Evolutionary conservation across 768 basidiomycete genomes (phyloP).

Genomic region (Panaeolus cyanescens): DNA sequence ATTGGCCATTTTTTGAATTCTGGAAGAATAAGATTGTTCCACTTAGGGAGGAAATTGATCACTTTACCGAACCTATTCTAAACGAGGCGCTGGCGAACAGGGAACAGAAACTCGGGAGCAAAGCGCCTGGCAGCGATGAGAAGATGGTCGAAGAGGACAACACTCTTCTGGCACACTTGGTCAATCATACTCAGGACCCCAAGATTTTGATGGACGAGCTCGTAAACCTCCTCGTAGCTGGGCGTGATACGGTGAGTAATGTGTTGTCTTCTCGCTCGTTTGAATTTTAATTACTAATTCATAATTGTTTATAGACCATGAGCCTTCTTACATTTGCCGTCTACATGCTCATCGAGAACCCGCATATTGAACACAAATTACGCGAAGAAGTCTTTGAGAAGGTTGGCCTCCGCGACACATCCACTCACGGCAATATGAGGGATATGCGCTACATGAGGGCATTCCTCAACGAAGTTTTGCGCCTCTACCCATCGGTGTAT

Average conservation of each 20-base stretch:
- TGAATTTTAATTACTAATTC: not conserved
- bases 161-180: not conserved
- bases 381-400: slow-evolving; percentile 41
- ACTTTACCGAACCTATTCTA: slow-evolving; percentile 54
- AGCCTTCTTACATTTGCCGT: slow-evolving; percentile 41
- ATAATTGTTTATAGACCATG: slow-evolving; percentile 31
- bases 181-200: not conserved
- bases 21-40: slow-evolving; percentile 45
- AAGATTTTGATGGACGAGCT: not conserved
- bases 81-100: slow-evolving; percentile 41
- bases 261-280: not conserved
- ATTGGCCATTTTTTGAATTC: slow-evolving; percentile 45
- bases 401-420: slow-evolving; percentile 36
- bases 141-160: slow-evolving; percentile 6
- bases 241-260: slow-evolving; percentile 54
- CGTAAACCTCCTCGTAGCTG: too few relatives aligned
- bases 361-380: slow-evolving; percentile 36
- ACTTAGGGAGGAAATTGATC: slow-evolving; percentile 45
- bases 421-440: slow-evolving; percentile 46
- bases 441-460: slow-evolving; percentile 44
- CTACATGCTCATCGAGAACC: slow-evolving; percentile 48
- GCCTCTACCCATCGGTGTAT: slow-evolving; percentile 40
- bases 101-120: slow-evolving; percentile 26
- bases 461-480: slow-evolving; percentile 42
- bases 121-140: slow-evolving; percentile 2